Evolutionary conservation across 257 asterid genomes (phyloP).

Genomic region (Scutellaria minor): DNA sequence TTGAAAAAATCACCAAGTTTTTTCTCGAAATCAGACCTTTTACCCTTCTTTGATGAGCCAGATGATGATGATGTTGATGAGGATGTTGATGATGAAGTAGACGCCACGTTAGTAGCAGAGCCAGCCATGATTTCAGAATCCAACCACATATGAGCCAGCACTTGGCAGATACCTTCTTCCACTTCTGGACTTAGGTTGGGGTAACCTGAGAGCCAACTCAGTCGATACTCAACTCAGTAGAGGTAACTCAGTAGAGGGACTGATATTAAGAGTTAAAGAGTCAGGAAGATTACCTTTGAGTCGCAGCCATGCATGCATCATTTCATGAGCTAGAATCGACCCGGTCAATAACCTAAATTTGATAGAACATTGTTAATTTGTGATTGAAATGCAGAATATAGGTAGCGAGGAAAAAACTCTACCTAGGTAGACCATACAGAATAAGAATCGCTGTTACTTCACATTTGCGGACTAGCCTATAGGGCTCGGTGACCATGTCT

Average conservation of each 20-base stretch:
- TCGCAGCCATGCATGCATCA: constrained; percentile 99
- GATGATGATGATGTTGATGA: constrained; percentile 38
- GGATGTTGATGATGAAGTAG: constrained; percentile 60
- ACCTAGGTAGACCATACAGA: constrained; percentile 96
- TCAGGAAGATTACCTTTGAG: constrained; percentile 61
- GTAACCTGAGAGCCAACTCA: constrained; percentile 58
- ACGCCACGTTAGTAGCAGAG: constrained; percentile 60
- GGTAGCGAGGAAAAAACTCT: constrained; percentile 25
- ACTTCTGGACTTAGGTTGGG: constrained; percentile 81
- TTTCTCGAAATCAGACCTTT: constrained; percentile 86
- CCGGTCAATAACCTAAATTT: constrained; percentile 81
- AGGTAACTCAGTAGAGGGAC: background rate
- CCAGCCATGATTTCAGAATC: constrained; percentile 90
- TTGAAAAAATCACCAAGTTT: constrained; percentile 86
- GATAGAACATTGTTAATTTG: background rate
- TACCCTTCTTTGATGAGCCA: constrained; percentile 84
- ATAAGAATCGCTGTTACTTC: constrained; percentile 99
- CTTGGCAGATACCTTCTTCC: constrained; percentile 99
- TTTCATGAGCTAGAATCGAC: constrained; percentile 96
- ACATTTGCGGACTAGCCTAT: constrained; percentile 73
- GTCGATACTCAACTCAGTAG: constrained; percentile 5
- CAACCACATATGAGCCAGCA: constrained; percentile 97
- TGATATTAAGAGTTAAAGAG: background rate
- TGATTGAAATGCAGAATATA: constrained; percentile 15
- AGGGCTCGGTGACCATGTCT: constrained; percentile 97